Conservation (phyloP, 225 moss, liverwort and hornwort species). For the Marchantia polymorpha region DNA sequence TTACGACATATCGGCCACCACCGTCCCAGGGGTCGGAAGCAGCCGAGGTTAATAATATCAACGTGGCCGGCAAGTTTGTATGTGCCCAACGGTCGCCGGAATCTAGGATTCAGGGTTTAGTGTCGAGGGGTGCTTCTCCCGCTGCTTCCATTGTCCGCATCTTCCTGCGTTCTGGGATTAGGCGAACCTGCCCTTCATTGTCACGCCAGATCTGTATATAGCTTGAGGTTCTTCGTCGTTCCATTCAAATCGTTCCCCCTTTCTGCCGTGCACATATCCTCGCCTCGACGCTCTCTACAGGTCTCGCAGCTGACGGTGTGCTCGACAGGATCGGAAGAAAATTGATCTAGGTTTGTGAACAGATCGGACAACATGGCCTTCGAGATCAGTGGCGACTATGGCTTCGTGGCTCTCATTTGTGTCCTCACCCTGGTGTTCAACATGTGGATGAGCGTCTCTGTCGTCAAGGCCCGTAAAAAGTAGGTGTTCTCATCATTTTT, state of each 20-base stretch:
- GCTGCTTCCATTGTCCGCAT: neutral
- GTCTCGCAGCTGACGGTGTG: neutral
- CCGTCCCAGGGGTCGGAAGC: too few relatives aligned
- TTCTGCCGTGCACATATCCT: too few relatives aligned
- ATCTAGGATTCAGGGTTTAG: too few relatives aligned
- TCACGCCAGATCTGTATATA: neutral
- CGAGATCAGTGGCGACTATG: constrained; percentile 16
- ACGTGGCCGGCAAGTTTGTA: too few relatives aligned
- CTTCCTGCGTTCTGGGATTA: neutral
- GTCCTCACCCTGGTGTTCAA: neutral
- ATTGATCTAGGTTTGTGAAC: neutral
- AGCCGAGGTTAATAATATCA: too few relatives aligned
- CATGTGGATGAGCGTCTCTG: neutral
- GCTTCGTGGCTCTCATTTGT: constrained; percentile 28
- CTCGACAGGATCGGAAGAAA: too few relatives aligned
- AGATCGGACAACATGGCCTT: constrained; percentile 24
- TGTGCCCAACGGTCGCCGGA: too few relatives aligned
- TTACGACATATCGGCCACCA: too few relatives aligned
- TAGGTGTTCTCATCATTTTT: neutral
- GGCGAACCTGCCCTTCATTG: neutral
- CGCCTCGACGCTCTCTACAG: too few relatives aligned
- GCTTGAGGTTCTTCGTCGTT: neutral
- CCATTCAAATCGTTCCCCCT: too few relatives aligned
- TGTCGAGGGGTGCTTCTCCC: too few relatives aligned
- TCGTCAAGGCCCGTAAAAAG: constrained; percentile 37